Conservation (phyloP, 495 filamentous ascomycete genomes). For the Achaetomiella virescens region DNA sequence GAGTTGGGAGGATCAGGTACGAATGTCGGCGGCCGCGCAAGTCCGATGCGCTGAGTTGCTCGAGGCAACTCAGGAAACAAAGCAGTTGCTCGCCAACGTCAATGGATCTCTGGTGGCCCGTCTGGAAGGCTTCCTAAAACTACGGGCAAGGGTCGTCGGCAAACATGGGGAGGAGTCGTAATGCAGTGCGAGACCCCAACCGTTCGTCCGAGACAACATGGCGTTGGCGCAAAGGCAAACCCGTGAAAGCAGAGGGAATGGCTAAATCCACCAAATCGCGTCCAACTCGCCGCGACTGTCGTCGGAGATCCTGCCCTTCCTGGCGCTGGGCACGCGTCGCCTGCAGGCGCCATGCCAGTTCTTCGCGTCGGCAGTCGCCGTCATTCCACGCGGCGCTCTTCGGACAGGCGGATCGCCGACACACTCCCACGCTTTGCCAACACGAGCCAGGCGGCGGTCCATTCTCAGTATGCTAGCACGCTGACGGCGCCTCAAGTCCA, state of each 20-base stretch:
- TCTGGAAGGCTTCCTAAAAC: too few relatives aligned
- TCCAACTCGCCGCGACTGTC: not conserved
- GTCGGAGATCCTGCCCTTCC: not conserved
- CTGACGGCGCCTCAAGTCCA: not conserved
- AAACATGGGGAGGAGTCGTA: too few relatives aligned
- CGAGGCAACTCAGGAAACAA: too few relatives aligned
- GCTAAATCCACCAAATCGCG: not conserved
- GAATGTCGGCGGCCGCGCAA: too few relatives aligned
- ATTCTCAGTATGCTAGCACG: not conserved
- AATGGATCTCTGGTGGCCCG: too few relatives aligned
- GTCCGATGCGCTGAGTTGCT: too few relatives aligned
- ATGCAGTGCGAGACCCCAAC: not conserved
- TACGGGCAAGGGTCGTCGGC: too few relatives aligned
- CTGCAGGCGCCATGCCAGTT: not conserved
- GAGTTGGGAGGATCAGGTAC: too few relatives aligned
- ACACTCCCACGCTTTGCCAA: not conserved
- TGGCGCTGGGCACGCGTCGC: conserved; percentile 4
- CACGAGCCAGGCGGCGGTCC: not conserved
- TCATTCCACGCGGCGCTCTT: not conserved
- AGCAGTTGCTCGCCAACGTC: too few relatives aligned
- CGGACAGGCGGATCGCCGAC: not conserved
- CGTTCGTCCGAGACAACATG: not conserved
- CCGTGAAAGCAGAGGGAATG: not conserved
- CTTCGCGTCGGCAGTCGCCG: not conserved
- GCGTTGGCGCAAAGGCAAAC: not conserved